phyloP scores from a whole-genome alignment of 2,329 filamentous ascomycete genomes.

The Monascus ruber region DNA sequence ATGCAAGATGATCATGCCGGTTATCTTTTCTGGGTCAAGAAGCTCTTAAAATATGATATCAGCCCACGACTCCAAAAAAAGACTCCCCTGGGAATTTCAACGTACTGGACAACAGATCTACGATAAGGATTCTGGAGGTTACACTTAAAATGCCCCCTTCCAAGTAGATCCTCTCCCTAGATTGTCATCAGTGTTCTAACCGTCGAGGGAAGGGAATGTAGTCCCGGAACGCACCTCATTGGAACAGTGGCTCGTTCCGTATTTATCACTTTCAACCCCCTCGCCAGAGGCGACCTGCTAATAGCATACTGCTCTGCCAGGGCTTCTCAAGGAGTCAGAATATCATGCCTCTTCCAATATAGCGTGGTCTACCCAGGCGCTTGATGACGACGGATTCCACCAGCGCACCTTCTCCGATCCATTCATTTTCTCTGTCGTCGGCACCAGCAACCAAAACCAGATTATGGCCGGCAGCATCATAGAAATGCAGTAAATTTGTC shows the following conservation, averaged over 20 bases:
- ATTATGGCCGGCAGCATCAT: slow-evolving; percentile 92
- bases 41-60: slow-evolving; percentile 33
- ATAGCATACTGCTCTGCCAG: slow-evolving; percentile 90
- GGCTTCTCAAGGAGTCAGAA: slow-evolving; percentile 33
- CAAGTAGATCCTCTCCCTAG: slow-evolving; percentile 78
- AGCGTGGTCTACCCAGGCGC: neutral
- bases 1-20: slow-evolving; percentile 76
- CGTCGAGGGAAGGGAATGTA: neutral
- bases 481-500: slow-evolving; percentile 92
- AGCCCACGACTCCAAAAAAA: slow-evolving; percentile 2
- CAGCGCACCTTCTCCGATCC: slow-evolving; percentile 69
- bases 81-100: neutral
- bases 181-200: slow-evolving; percentile 10
- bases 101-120: slow-evolving; percentile 71
- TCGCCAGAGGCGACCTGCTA: slow-evolving; percentile 68
- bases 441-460: slow-evolving; percentile 81
- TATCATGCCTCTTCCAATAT: neutral
- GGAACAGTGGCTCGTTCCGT: slow-evolving; percentile 85
- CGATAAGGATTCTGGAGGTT: slow-evolving; percentile 87
- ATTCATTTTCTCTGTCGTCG: slow-evolving; percentile 85
- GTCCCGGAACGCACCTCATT: slow-evolving; percentile 37
- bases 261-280: slow-evolving; percentile 83
- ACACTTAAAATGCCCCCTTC: slow-evolving; percentile 89
- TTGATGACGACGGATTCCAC: neutral
- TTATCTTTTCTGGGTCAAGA: slow-evolving; percentile 71